phyloP scores from a whole-genome alignment of 169 alveolate species.

The Plasmodium gonderi region DNA sequence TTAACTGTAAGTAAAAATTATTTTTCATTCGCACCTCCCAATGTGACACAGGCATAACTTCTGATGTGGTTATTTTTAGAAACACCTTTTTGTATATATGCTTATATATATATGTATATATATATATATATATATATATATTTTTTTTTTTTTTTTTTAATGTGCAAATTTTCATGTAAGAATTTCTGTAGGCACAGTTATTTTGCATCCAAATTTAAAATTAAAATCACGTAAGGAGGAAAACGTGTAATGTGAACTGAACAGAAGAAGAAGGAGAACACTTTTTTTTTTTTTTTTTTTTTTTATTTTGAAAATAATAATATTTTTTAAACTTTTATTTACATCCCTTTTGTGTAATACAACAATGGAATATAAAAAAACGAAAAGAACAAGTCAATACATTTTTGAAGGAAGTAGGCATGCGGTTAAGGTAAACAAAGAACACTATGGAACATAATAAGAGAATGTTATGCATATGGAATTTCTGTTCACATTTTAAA shows the following conservation, averaged over 20 bases:
- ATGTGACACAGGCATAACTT: no score
- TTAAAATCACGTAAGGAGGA: neutral
- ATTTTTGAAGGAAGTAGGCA: constrained; percentile 58
- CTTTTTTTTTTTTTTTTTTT: neutral
- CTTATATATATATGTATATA: neutral
- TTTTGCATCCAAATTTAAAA: neutral
- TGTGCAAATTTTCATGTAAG: no score
- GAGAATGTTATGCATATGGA: no score
- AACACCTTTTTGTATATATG: no score
- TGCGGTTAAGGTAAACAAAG: constrained; percentile 38
- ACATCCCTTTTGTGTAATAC: neutral
- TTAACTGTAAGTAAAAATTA: no score
- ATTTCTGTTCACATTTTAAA: no score
- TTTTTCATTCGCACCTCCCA: no score
- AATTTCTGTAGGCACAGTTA: no score
- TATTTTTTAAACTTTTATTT: neutral
- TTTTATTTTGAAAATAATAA: constrained; percentile 10
- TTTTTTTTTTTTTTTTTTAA: neutral
- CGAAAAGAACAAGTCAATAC: constrained; percentile 53
- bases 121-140: neutral
- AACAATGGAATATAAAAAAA: constrained; percentile 67
- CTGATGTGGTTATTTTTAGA: no score
- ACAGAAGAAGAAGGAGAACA: neutral
- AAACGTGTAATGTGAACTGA: neutral
- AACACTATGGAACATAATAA: no score